Percentiles rank a stretch among this genome's conserved stretches.
These are phyloP conservation scores for Cryptococcus hybrid DNA, from an alignment of 1,284 basidiomycete species.

Conservation along the genomic window DNA sequence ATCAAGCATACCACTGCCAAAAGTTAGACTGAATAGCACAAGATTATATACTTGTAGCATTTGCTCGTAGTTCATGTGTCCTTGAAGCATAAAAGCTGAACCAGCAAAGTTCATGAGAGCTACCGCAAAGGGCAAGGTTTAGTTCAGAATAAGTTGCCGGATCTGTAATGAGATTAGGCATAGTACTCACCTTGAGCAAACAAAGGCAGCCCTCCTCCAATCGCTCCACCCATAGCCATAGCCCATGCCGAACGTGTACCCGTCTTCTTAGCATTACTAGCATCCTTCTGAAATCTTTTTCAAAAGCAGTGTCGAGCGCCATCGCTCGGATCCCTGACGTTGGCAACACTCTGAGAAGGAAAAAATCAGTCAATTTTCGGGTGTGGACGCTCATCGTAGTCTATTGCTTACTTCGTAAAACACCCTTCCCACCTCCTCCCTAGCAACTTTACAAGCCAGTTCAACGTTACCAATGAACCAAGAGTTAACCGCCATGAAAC, in stretches of 20 bases:
- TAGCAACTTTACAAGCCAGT: constrained; percentile 71
- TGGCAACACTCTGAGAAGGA: no score
- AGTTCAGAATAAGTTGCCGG: background rate
- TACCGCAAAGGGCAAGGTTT: constrained; percentile 17
- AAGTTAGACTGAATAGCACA: constrained; percentile 89
- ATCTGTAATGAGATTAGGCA: background rate
- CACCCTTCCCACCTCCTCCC: constrained; percentile 78
- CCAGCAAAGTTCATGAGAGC: constrained; percentile 89
- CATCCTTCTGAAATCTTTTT: constrained; percentile 65
- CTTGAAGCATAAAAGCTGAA: constrained; percentile 72
- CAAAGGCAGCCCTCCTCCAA: constrained; percentile 79
- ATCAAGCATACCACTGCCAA: constrained; percentile 81
- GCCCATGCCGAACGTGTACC: constrained; percentile 77
- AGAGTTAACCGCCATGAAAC: constrained; percentile 70
- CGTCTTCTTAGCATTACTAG: constrained; percentile 61
- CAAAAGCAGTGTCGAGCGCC: constrained; percentile 68
- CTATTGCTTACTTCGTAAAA: constrained; percentile 72
- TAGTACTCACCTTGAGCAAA: constrained; percentile 63
- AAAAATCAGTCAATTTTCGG: constrained; percentile 4
- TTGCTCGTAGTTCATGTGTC: constrained; percentile 78
- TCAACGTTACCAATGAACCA: constrained; percentile 69
- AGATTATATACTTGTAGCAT: constrained; percentile 90
- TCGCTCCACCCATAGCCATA: constrained; percentile 77
- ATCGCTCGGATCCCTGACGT: constrained; percentile 69
- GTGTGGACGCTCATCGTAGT: background rate